A percentile compares a stretch with the other conserved stretches of the same genome.
Evolutionary conservation across 352 stramenopile genomes (phyloP).

Genomic region (Blastocystis sp.): DNA sequence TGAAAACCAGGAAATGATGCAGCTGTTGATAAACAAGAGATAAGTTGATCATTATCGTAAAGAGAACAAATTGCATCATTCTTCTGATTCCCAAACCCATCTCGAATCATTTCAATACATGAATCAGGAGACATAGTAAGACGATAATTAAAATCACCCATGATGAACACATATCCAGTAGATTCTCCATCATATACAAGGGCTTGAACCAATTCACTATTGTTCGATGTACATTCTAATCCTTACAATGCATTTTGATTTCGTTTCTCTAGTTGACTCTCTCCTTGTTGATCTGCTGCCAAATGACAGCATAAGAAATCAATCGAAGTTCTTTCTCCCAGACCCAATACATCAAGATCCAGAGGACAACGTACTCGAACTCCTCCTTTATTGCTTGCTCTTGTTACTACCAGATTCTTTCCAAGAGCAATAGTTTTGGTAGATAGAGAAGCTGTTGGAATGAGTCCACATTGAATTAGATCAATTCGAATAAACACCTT

Average conservation of each 20-base stretch:
- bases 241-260: slow-evolving; percentile 24
- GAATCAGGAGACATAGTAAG: background rate
- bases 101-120: background rate
- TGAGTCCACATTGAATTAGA: slow-evolving; percentile 16
- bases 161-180: slow-evolving; percentile 6
- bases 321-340: background rate
- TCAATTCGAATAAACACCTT: slow-evolving; percentile 49
- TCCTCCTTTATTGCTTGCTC: slow-evolving; percentile 54
- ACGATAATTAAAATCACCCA: slow-evolving; percentile 60
- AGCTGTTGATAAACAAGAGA: background rate
- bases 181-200: background rate
- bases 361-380: background rate
- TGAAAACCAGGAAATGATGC: slow-evolving; percentile 42
- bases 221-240: background rate
- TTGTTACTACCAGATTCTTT: slow-evolving; percentile 45
- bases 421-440: slow-evolving; percentile 31
- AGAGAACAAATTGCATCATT: background rate
- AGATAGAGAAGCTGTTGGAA: background rate
- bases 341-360: background rate
- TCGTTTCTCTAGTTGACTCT: slow-evolving; percentile 15
- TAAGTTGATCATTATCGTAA: slow-evolving; percentile 39
- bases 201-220: background rate
- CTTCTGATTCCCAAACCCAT: background rate
- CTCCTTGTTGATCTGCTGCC: slow-evolving; percentile 32
- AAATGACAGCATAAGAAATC: slow-evolving; percentile 54